Evolutionary conservation across 441 rosid genomes (phyloP).

Genomic region (Adansonia gregorii): DNA sequence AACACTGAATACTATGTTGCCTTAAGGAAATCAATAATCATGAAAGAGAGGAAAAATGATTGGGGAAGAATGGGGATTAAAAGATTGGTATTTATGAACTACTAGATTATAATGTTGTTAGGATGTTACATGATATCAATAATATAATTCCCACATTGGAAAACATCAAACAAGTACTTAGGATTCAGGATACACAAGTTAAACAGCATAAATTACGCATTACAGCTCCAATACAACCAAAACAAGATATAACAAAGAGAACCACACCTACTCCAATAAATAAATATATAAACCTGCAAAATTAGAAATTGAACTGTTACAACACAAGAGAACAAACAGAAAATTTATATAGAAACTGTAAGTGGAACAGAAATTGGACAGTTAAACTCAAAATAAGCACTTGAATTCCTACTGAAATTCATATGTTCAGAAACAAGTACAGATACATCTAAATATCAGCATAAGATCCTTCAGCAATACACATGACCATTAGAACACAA

Average conservation of each 20-base stretch:
- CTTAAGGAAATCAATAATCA: slow-evolving; percentile 62
- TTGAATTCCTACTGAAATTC: slow-evolving; percentile 5
- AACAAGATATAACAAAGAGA: slow-evolving; percentile 82
- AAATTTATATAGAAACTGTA: not conserved
- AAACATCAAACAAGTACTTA: slow-evolving; percentile 28
- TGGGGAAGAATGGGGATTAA: not conserved
- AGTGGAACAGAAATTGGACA: not conserved
- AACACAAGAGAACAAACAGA: slow-evolving; percentile 17
- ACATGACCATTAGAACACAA: not conserved
- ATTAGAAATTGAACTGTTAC: slow-evolving; percentile 21
- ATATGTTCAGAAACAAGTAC: slow-evolving; percentile 1
- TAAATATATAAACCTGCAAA: slow-evolving; percentile 89
- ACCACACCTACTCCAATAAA: slow-evolving; percentile 85
- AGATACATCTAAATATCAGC: not conserved
- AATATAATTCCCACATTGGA: slow-evolving; percentile 2
- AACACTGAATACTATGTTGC: slow-evolving; percentile 69
- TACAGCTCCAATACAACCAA: slow-evolving; percentile 82
- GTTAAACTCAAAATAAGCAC: slow-evolving; percentile 11
- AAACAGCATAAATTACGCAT: slow-evolving; percentile 92
- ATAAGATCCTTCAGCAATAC: slow-evolving; percentile 1
- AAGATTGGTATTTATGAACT: not conserved
- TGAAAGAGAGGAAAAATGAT: slow-evolving; percentile 20
- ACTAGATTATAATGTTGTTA: slow-evolving; percentile 3
- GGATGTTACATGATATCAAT: slow-evolving; percentile 10
- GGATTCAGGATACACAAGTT: slow-evolving; percentile 97